Evolutionary conservation across 768 basidiomycete species (phyloP).

Genomic region (Candolleomyces aberdarensis): DNA sequence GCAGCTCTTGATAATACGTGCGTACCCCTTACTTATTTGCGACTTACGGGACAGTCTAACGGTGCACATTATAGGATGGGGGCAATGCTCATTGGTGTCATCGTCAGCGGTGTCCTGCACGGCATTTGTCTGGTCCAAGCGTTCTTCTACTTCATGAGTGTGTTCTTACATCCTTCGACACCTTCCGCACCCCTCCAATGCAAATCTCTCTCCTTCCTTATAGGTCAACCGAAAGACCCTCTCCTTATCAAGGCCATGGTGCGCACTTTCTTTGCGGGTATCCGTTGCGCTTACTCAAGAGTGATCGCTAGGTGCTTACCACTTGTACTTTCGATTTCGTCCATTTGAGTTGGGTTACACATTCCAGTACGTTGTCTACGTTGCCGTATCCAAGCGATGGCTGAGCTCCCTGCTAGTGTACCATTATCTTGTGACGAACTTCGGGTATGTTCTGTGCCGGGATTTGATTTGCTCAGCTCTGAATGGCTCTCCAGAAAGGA

Average conservation of each 20-base stretch:
- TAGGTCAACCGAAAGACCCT: constrained; percentile 38
- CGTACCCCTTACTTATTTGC: constrained; percentile 1
- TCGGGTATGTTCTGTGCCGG: constrained; percentile 24
- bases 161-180: constrained; percentile 3
- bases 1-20: constrained; percentile 26
- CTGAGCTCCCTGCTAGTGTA: constrained; percentile 33
- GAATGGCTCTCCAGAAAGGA: constrained; percentile 4
- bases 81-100: constrained; percentile 40
- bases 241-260: constrained; percentile 41
- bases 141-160: constrained; percentile 43
- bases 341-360: constrained; percentile 46
- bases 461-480: neutral
- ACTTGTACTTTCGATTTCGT: constrained; percentile 19
- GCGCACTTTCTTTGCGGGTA: neutral
- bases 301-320: constrained; percentile 5
- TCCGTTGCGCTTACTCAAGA: too few species aligned
- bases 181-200: neutral
- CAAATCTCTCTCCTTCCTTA: neutral
- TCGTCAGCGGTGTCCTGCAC: constrained; percentile 35
- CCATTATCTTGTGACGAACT: constrained; percentile 45
- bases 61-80: constrained; percentile 32
- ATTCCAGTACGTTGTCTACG: constrained; percentile 33
- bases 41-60: neutral
- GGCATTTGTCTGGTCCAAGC: constrained; percentile 46
- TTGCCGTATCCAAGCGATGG: neutral